A percentile compares a stretch with the other conserved stretches of the same genome.
Conservation (phyloP, 495 filamentous ascomycete genomes). For the Hypomontagnella submonticulosa region DNA sequence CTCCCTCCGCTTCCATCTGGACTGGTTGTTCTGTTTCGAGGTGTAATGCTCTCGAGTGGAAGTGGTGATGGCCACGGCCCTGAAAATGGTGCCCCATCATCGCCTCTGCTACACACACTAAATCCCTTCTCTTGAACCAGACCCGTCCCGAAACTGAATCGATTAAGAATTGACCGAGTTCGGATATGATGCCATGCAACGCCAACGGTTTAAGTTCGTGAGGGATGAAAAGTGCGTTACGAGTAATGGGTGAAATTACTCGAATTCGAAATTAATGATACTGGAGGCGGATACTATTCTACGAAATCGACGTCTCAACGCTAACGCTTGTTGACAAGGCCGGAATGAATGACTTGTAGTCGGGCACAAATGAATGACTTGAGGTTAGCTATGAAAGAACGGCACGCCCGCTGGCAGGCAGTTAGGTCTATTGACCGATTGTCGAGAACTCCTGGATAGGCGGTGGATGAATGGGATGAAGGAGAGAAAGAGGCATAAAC, state of each 20-base stretch:
- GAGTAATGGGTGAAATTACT: constrained; percentile 14
- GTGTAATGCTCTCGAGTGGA: constrained; percentile 31
- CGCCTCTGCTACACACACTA: constrained; percentile 17
- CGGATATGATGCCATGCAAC: constrained; percentile 6
- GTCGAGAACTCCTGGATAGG: constrained; percentile 46
- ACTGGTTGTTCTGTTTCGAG: constrained; percentile 17
- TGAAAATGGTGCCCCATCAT: constrained; percentile 32
- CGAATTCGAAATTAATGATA: constrained; percentile 33
- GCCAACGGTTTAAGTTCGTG: constrained; percentile 17
- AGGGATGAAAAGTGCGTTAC: constrained; percentile 20
- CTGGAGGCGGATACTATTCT: constrained; percentile 30
- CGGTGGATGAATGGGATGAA: constrained; percentile 48
- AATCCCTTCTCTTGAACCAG: constrained; percentile 23
- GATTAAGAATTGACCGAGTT: neutral
- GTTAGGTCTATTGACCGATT: constrained; percentile 44
- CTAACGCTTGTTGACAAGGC: constrained; percentile 34
- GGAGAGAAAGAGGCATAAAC: constrained; percentile 49
- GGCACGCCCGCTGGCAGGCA: constrained; percentile 61
- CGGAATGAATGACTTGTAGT: constrained; percentile 44
- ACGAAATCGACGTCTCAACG: constrained; percentile 38
- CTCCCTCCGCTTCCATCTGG: constrained; percentile 18
- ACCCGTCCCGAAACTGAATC: neutral
- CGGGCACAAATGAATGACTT: constrained; percentile 49
- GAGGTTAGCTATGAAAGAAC: constrained; percentile 56
- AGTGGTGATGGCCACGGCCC: constrained; percentile 37